Evolutionary conservation across 2,329 filamentous ascomycete genomes (phyloP).

Genomic region (Aureobasidium sp.): DNA sequence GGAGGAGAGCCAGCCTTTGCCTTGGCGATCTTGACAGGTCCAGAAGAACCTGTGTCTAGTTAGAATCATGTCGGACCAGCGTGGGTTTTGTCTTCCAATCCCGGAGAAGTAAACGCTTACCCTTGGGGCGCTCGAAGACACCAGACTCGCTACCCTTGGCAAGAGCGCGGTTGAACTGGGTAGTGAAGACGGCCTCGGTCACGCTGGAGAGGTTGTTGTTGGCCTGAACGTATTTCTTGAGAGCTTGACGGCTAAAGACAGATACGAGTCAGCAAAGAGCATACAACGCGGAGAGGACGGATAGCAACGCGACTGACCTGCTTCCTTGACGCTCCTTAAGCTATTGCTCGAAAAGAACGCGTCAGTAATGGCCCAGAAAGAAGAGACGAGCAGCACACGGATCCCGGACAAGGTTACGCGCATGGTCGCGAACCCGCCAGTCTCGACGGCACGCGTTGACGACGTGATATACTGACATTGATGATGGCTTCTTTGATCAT

Average conservation of each 20-base stretch:
- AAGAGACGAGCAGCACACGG: background rate
- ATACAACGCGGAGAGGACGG: constrained; percentile 23
- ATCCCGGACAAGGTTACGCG: background rate
- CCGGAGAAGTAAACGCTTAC: constrained; percentile 44
- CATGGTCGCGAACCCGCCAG: background rate
- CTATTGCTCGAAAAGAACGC: constrained; percentile 41
- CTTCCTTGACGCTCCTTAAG: constrained; percentile 64
- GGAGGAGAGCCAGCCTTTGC: constrained; percentile 26
- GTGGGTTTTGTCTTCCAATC: too few species aligned
- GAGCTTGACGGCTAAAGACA: constrained; percentile 55
- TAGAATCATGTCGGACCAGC: constrained; percentile 1
- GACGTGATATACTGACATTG: constrained; percentile 53
- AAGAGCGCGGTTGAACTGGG: constrained; percentile 80
- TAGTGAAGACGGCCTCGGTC: constrained; percentile 54
- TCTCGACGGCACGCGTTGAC: constrained; percentile 8
- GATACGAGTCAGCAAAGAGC: constrained; percentile 29
- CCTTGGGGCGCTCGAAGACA: constrained; percentile 84
- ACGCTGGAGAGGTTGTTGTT: constrained; percentile 58
- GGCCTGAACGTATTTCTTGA: constrained; percentile 68
- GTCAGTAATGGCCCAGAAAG: constrained; percentile 38
- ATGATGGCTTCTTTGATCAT: constrained; percentile 69
- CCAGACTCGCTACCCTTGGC: constrained; percentile 78
- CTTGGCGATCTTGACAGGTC: constrained; percentile 72
- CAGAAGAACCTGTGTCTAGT: constrained; percentile 61
- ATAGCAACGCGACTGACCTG: constrained; percentile 48